phyloP scores from a whole-genome alignment of 2,329 filamentous ascomycete species.

The Colletotrichum orchidophilum region DNA sequence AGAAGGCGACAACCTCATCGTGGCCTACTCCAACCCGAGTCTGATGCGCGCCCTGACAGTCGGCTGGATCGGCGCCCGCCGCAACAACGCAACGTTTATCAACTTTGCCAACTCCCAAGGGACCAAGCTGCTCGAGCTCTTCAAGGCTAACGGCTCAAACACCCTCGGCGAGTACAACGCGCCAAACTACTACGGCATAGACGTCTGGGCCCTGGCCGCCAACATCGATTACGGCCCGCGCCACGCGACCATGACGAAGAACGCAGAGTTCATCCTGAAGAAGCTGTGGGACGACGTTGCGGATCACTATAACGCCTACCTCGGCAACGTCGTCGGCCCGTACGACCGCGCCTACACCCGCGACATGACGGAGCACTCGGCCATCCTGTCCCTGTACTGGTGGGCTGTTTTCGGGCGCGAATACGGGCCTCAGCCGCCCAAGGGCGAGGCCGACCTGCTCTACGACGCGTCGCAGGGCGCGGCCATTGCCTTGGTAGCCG shows the following conservation, averaged over 20 bases:
- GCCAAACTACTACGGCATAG: slow-evolving; percentile 52
- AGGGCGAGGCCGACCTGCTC: slow-evolving; percentile 49
- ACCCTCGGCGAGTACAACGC: slow-evolving; percentile 50
- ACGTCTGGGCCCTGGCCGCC: slow-evolving; percentile 50
- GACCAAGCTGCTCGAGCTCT: slow-evolving; percentile 41
- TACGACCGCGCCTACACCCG: slow-evolving; percentile 50
- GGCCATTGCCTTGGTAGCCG: slow-evolving; percentile 49
- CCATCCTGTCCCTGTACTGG: slow-evolving; percentile 51
- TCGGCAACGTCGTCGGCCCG: slow-evolving; percentile 46
- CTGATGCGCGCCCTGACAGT: slow-evolving; percentile 51
- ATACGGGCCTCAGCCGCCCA: slow-evolving; percentile 47
- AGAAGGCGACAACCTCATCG: slow-evolving; percentile 48
- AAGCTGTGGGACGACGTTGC: slow-evolving; percentile 48
- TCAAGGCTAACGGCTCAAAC: slow-evolving; percentile 43
- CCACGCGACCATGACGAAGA: slow-evolving; percentile 42
- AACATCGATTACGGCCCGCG: slow-evolving; percentile 48
- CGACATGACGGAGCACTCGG: slow-evolving; percentile 50
- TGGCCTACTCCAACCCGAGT: slow-evolving; percentile 52
- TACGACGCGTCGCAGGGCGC: slow-evolving; percentile 53
- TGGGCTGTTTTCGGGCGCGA: slow-evolving; percentile 54
- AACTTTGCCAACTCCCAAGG: slow-evolving; percentile 49
- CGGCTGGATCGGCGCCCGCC: slow-evolving; percentile 52
- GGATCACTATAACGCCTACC: slow-evolving; percentile 46
- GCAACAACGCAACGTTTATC: slow-evolving; percentile 46
- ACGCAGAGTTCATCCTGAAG: slow-evolving; percentile 41